phyloP scores from a whole-genome alignment of 805 yeast genomes.

The Grigorovia jiainica region DNA sequence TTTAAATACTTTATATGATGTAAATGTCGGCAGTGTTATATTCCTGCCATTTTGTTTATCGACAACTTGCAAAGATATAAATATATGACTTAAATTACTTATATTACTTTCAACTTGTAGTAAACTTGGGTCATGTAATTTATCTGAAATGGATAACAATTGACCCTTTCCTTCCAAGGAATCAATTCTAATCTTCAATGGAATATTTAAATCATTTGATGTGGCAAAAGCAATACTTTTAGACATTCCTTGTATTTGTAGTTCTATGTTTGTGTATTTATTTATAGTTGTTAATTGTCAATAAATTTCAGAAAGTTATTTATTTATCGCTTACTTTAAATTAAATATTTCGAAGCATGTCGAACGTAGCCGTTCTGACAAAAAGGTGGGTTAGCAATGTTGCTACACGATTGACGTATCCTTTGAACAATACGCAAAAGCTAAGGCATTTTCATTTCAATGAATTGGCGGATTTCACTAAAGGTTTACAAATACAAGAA shows the following conservation, averaged over 20 bases:
- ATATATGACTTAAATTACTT: constrained; percentile 27
- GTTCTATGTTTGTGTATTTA: background rate
- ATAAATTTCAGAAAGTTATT: too few species aligned
- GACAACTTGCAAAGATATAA: constrained; percentile 38
- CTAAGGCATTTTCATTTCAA: constrained; percentile 39
- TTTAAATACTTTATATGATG: constrained; percentile 41
- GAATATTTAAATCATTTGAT: constrained; percentile 44
- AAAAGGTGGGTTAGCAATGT: too few species aligned
- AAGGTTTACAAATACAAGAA: constrained; percentile 50
- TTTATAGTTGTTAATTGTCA: too few species aligned
- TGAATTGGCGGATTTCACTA: constrained; percentile 31
- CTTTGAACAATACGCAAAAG: constrained; percentile 24
- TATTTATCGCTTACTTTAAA: too few species aligned
- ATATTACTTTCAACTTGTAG: constrained; percentile 35
- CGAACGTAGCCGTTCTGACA: too few species aligned
- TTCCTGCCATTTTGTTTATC: constrained; percentile 36
- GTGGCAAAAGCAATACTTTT: constrained; percentile 37
- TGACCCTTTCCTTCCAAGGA: constrained; percentile 37
- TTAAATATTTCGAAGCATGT: too few species aligned
- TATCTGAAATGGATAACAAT: constrained; percentile 35
- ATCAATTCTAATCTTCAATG: constrained; percentile 40
- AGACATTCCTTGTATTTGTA: background rate
- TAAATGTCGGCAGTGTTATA: constrained; percentile 39
- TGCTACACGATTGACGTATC: too few species aligned
- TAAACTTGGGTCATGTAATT: constrained; percentile 38